Percentiles rank a stretch among this genome's conserved stretches.
phyloP scores from a whole-genome alignment of 148 eudicot genomes.

The Rhododendron mucronatum region DNA sequence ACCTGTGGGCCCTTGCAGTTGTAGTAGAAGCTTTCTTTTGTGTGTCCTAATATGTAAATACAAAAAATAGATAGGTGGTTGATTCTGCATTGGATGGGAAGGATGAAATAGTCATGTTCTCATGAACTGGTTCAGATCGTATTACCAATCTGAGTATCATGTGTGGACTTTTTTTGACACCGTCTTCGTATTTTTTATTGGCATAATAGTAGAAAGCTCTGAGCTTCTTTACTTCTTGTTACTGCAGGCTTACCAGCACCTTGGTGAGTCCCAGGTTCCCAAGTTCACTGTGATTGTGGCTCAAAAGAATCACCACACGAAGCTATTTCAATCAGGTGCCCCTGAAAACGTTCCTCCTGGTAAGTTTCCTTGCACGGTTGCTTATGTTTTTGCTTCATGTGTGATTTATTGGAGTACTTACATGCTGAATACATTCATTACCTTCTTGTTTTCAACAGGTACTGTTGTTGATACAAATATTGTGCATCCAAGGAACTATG shows the following conservation, averaged over 20 bases:
- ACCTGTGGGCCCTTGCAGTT: not conserved
- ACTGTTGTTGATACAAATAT: conserved; percentile 83
- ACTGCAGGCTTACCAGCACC: conserved; percentile 65
- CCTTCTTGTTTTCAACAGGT: conserved; percentile 38
- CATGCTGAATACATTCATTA: not conserved
- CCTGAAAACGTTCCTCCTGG: conserved; percentile 81
- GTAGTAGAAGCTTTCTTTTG: not conserved
- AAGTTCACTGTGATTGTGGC: conserved; percentile 92
- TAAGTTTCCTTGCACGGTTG: conserved; percentile 21
- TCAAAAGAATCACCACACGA: conserved; percentile 85
- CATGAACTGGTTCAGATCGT: not conserved
- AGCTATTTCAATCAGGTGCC: conserved; percentile 63
- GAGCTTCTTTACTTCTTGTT: not conserved
- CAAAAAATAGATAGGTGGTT: not conserved
- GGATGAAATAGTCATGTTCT: not conserved
- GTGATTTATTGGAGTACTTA: not conserved
- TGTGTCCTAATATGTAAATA: not conserved
- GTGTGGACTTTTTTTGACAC: not conserved
- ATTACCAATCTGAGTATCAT: not conserved
- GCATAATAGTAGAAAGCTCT: not conserved
- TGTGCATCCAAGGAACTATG: conserved; percentile 88
- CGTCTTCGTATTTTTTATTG: not conserved
- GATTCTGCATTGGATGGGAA: not conserved
- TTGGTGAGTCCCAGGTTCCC: conserved; percentile 66
- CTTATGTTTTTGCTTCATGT: not conserved